A percentile compares a stretch with the other conserved stretches of the same genome.
Conservation (phyloP, 805 yeast genomes). For the Osmozyma mogii region DNA sequence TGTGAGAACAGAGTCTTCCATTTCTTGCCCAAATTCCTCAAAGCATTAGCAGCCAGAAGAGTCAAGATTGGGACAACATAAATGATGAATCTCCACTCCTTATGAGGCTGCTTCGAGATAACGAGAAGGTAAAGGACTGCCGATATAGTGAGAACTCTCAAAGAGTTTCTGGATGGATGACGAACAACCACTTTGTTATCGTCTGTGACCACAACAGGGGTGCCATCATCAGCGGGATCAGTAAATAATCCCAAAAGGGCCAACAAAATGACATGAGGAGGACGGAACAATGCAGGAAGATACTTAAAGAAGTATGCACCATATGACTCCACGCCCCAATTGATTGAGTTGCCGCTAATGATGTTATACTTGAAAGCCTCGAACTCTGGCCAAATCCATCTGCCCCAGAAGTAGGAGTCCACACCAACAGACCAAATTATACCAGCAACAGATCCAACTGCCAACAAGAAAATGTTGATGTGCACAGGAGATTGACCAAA, state of each 20-base stretch:
- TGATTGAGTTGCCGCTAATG: slow-evolving; percentile 58
- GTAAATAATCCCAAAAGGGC: slow-evolving; percentile 31
- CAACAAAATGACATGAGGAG: slow-evolving; percentile 38
- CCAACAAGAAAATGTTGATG: slow-evolving; percentile 29
- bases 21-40: slow-evolving; percentile 23
- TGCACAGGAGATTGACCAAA: slow-evolving; percentile 40
- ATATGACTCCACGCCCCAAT: slow-evolving; percentile 85
- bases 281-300: slow-evolving; percentile 27
- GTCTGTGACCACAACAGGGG: slow-evolving; percentile 7
- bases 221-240: slow-evolving; percentile 35
- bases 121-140: slow-evolving; percentile 10
- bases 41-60: slow-evolving; percentile 56
- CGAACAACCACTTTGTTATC: slow-evolving; percentile 15
- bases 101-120: slow-evolving; percentile 81
- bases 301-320: slow-evolving; percentile 56
- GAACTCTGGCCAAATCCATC: slow-evolving; percentile 61
- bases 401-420: slow-evolving; percentile 75
- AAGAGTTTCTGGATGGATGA: slow-evolving; percentile 21
- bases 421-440: slow-evolving; percentile 37
- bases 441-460: slow-evolving; percentile 48
- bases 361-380: slow-evolving; percentile 69
- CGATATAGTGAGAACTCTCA: neutral
- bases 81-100: slow-evolving; percentile 87
- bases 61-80: slow-evolving; percentile 68
- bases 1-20: slow-evolving; percentile 12